Evolutionary conservation across 495 filamentous ascomycete genomes (phyloP).

Genomic region (Wilcoxina mikolae): DNA sequence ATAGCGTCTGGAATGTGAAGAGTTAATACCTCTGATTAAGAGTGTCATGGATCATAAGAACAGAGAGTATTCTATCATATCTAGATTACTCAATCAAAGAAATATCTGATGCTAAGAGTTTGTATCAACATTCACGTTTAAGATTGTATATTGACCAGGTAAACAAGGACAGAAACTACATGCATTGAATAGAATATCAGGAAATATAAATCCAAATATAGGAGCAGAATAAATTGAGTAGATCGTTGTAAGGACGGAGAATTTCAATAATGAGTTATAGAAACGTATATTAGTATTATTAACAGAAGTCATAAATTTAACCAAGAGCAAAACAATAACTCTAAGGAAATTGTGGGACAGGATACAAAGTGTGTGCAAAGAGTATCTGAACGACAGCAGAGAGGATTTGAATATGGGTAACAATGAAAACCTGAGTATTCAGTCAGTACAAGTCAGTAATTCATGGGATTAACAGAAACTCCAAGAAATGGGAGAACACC

Average conservation of each 20-base stretch:
- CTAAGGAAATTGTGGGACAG: background rate
- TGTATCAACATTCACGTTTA: slow-evolving; percentile 10
- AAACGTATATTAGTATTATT: background rate
- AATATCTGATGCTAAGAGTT: slow-evolving; percentile 4
- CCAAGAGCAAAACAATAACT: background rate
- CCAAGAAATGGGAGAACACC: background rate
- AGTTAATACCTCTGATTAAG: slow-evolving; percentile 1
- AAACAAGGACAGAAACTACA: slow-evolving; percentile 10
- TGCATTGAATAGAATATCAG: slow-evolving; percentile 8
- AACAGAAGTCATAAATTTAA: background rate
- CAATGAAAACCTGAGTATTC: too few species aligned
- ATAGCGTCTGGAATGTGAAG: slow-evolving; percentile 24
- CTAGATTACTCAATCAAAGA: background rate
- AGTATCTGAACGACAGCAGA: too few species aligned
- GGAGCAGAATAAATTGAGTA: background rate
- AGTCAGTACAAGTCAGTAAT: too few species aligned
- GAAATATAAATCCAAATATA: background rate
- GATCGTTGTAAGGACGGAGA: background rate
- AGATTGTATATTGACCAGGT: slow-evolving; percentile 12
- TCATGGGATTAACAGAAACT: background rate
- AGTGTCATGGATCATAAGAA: slow-evolving; percentile 21
- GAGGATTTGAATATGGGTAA: too few species aligned
- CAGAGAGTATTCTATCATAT: slow-evolving; percentile 24
- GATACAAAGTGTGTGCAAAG: background rate
- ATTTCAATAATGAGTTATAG: background rate